These are phyloP conservation scores for Paecilomyces niveus DNA, from an alignment of 2,329 filamentous ascomycete species.

Conservation along the genomic window DNA sequence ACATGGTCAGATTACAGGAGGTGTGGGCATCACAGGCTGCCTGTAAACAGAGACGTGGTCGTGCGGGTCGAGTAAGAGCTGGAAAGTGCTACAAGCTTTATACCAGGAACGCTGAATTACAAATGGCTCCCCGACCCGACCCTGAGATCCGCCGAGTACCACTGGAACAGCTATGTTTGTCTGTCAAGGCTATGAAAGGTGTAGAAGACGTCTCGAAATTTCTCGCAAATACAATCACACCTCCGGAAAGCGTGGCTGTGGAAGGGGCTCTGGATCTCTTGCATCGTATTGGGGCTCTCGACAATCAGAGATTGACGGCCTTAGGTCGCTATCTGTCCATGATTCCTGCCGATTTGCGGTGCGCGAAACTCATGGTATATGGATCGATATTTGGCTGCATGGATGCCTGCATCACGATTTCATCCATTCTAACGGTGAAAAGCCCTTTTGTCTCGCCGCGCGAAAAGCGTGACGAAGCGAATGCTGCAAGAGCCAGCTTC, in stretches of 20 bases:
- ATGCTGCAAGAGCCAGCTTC: conserved; percentile 68
- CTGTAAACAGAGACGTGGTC: conserved; percentile 87
- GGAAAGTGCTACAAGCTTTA: conserved; percentile 95
- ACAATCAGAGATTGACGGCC: conserved; percentile 78
- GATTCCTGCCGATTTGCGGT: conserved; percentile 87
- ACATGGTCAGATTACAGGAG: conserved; percentile 90
- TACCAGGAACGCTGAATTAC: conserved; percentile 71
- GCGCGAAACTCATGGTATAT: conserved; percentile 91
- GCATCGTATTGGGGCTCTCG: conserved; percentile 78
- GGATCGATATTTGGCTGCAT: conserved; percentile 90
- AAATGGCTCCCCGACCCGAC: conserved; percentile 83
- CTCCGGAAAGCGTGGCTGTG: conserved; percentile 77
- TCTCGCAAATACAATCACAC: conserved; percentile 78
- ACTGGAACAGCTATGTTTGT: conserved; percentile 87
- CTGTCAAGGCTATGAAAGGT: conserved; percentile 84
- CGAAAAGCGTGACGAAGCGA: conserved; percentile 74
- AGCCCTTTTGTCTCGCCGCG: conserved; percentile 81
- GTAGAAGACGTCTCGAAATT: conserved; percentile 75
- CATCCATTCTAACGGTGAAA: conserved; percentile 82
- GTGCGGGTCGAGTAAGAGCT: conserved; percentile 85
- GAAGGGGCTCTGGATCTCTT: conserved; percentile 76
- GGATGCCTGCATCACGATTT: conserved; percentile 79
- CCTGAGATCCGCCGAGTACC: conserved; percentile 92
- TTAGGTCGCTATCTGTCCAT: conserved; percentile 89
- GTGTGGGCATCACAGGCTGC: conserved; percentile 92